A percentile compares a stretch with the other conserved stretches of the same genome.
phyloP scores from a whole-genome alignment of 2,329 filamentous ascomycete species.

The Colletotrichum sp. region DNA sequence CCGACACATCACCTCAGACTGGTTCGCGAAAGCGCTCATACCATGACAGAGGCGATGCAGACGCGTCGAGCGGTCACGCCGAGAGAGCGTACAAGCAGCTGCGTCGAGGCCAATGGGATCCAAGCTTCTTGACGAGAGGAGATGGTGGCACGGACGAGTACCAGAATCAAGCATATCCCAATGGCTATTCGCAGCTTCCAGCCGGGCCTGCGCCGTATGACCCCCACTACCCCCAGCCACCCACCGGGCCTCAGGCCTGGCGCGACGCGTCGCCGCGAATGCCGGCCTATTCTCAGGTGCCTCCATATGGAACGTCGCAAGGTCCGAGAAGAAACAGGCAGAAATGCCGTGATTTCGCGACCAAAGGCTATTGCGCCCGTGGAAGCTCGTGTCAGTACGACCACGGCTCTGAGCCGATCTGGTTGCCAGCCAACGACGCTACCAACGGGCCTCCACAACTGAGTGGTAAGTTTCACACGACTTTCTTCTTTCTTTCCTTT shows the following conservation, averaged over 20 bases:
- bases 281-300: not conserved
- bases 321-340: constrained; percentile 40
- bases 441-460: not conserved
- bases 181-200: constrained; percentile 17
- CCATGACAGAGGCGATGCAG: constrained; percentile 30
- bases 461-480: not conserved
- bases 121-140: constrained; percentile 27
- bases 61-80: constrained; percentile 21
- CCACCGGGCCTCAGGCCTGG: constrained; percentile 1
- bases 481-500: not conserved
- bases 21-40: constrained; percentile 40
- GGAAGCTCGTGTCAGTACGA: constrained; percentile 73
- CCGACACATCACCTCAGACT: constrained; percentile 20
- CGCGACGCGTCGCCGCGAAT: not conserved
- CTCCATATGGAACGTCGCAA: not conserved
- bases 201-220: constrained; percentile 55
- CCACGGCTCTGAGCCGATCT: constrained; percentile 55
- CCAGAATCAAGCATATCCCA: not conserved
- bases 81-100: constrained; percentile 64
- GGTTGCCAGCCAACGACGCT: constrained; percentile 1
- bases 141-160: not conserved
- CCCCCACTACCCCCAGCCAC: constrained; percentile 42
- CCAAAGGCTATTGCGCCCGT: constrained; percentile 73
- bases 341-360: constrained; percentile 74
- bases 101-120: constrained; percentile 52